These are phyloP conservation scores for Camellia granthamiana DNA, from an alignment of 148 eudicot species.

Conservation along the genomic window DNA sequence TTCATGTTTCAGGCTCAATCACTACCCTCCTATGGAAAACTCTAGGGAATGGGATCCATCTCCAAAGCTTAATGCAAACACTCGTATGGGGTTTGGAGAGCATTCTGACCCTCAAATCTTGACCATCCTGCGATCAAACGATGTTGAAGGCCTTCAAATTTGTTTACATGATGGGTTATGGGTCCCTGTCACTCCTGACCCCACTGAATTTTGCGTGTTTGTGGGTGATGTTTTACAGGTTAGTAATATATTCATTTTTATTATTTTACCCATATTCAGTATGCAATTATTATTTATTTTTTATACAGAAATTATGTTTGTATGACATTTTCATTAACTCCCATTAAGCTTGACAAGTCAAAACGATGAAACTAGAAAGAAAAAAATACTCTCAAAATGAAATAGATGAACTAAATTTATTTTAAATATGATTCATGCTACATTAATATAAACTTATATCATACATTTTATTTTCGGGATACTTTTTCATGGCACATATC, in stretches of 20 bases:
- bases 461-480: no score
- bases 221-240: constrained; percentile 93
- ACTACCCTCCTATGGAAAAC: constrained; percentile 55
- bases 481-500: neutral
- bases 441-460: no score
- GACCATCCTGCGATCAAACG: constrained; percentile 82
- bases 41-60: no score
- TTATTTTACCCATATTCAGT: neutral
- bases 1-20: constrained; percentile 69
- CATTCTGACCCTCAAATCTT: constrained; percentile 97
- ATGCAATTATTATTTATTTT: no score
- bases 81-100: constrained; percentile 72
- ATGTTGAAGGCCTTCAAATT: constrained; percentile 74
- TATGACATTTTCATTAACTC: no score
- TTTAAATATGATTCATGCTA: no score
- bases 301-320: no score
- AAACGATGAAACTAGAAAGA: no score
- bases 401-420: no score
- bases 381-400: no score
- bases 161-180: constrained; percentile 54
- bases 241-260: neutral
- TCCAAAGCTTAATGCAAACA: no score
- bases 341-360: no score
- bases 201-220: constrained; percentile 61
- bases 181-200: constrained; percentile 73